Conservation (phyloP, 768 basidiomycete species). For the Rhizopogon rudus region DNA sequence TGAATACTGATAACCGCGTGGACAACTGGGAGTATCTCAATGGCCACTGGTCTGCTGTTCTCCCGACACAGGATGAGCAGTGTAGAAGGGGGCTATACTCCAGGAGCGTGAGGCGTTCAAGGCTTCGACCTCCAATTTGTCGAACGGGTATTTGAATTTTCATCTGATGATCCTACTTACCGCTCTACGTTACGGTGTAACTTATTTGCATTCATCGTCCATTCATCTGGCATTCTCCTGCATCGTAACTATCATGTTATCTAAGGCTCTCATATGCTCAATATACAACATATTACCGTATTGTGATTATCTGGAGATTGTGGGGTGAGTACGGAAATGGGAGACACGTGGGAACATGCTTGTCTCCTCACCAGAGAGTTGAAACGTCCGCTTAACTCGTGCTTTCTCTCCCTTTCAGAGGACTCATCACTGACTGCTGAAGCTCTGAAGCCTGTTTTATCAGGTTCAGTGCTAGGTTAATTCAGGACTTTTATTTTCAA, state of each 20-base stretch:
- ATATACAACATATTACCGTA: no score
- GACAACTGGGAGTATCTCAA: conserved; percentile 43
- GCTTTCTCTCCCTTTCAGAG: not conserved
- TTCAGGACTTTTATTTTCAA: not conserved
- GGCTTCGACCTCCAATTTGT: not conserved
- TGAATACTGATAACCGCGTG: conserved; percentile 21
- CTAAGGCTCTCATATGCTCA: not conserved
- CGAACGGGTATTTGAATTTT: not conserved
- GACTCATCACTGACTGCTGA: not conserved
- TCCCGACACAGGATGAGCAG: conserved; percentile 47
- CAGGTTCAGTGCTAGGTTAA: not conserved
- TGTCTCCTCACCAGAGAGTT: not conserved
- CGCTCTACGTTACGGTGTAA: no score
- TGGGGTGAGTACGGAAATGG: not conserved
- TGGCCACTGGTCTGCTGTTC: conserved; percentile 50
- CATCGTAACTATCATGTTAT: conserved; percentile 1
- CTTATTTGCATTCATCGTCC: not conserved
- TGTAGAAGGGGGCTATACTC: conserved; percentile 39
- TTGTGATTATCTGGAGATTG: not conserved
- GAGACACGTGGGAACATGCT: not conserved
- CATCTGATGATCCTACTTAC: not conserved
- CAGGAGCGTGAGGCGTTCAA: conserved; percentile 9
- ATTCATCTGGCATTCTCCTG: not conserved
- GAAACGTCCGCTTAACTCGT: not conserved
- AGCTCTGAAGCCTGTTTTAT: not conserved